These are phyloP conservation scores for Talaromyces sp. DNA, from an alignment of 2,329 filamentous ascomycete genomes.

Conservation along the genomic window DNA sequence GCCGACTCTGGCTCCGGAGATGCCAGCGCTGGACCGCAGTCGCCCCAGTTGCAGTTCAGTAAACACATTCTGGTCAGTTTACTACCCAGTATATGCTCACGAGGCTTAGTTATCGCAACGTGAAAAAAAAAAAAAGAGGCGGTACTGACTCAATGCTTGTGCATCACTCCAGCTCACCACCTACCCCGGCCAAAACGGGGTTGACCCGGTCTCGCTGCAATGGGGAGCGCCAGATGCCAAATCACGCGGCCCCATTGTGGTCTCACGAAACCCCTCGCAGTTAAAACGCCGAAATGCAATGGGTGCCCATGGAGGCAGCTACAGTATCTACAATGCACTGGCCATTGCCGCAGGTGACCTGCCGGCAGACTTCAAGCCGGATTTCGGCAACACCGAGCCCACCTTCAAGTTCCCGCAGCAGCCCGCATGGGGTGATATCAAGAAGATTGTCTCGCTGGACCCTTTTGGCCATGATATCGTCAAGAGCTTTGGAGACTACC, in stretches of 20 bases:
- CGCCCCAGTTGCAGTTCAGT: constrained; percentile 12
- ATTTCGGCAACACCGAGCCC: constrained; percentile 83
- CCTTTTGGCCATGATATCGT: constrained; percentile 85
- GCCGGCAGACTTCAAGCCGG: constrained; percentile 71
- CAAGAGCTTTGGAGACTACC: constrained; percentile 70
- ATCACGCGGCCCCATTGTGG: constrained; percentile 80
- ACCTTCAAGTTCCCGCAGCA: constrained; percentile 87
- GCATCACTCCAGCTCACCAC: constrained; percentile 55
- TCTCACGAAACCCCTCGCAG: constrained; percentile 46
- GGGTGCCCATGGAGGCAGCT: constrained; percentile 79
- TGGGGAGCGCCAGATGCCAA: constrained; percentile 78
- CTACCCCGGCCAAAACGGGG: constrained; percentile 89
- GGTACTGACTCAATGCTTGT: constrained; percentile 12
- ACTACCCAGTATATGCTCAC: not conserved
- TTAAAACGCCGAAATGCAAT: constrained; percentile 49
- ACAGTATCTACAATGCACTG: constrained; percentile 91
- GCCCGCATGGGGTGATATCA: constrained; percentile 79
- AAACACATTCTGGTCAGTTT: constrained; percentile 13
- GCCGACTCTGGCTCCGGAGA: constrained; percentile 2
- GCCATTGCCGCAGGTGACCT: constrained; percentile 90
- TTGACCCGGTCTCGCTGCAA: constrained; percentile 81
- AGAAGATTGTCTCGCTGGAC: constrained; percentile 98
- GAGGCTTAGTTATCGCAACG: not conserved
- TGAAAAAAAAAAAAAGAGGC: not conserved
- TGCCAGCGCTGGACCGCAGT: not conserved